Base-by-base conservation (phyloP, 176 grass and related monocot genomes). In the Elaeis guineensis region DNA sequence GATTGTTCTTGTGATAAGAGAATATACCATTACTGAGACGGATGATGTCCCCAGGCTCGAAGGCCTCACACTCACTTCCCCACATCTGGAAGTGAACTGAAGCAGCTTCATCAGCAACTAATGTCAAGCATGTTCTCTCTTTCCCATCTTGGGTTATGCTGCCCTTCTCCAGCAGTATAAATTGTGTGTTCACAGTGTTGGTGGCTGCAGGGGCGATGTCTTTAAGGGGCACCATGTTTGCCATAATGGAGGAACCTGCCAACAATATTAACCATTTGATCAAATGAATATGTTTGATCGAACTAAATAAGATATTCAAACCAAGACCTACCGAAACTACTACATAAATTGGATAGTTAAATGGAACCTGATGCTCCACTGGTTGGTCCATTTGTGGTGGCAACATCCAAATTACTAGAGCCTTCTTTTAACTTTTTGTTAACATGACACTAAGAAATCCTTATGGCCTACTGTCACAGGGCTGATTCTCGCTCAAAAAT, bases 1-100 rank as follows among this genome's bases (percentile, higher is more conserved):
- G 53, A 25, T 19, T 78, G 78, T 63, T 67, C 69, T 58, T 76
- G 52, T 89, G 84, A 66, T 79, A 85, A 3, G 93, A 83, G 73
- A 97, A 96, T 71, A 97, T 89, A 29, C 87, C 93, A 19, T 49
- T 65, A 1, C 50, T 80, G 54, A 97, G 72, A 4, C 52, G 69
- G 60, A 97, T 78, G 72, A 97, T 83, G 70, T 92, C 84, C 5
- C 93, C 81, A 0, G 78, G 70, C 62, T 91, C 78, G 44, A 97
- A 91, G 6, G 87, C 78, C 35, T 75, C 71, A 19, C 84, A 89
- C 75, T 95, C 89, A 0, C 57, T 59, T n/a, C 81, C 84, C 84
- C 81, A 95, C 78, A 95, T 69, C 68, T 89, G 78, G 72, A 95
- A 95, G 77, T 95, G 69, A 59, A 67, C 84, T 6, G 80, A 77